Base-by-base conservation (phyloP, 768 basidiomycete species). In the Kwoniella mangroviensis region DNA sequence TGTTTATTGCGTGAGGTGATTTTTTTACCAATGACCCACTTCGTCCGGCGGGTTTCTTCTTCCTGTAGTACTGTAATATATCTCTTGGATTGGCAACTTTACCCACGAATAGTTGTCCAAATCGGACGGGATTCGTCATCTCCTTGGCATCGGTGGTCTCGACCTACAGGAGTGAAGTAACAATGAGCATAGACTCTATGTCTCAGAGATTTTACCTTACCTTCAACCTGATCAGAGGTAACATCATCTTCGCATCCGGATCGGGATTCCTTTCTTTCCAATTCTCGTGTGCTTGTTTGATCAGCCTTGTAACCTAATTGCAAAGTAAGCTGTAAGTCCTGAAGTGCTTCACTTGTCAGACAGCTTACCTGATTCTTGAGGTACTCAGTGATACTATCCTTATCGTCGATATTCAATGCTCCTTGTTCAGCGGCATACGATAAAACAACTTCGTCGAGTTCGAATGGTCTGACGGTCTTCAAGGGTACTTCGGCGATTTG, bases 41-140 rank as follows among this genome's bases (percentile, higher is more conserved):
- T 57, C 67, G 58, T 63, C 67, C 85, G 0, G 87, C 84, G 28
- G 86, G 73, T 76, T 90, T 90, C 83, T 92, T 93, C 52, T 90
- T 86, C 22, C 93, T 90, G 81, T 93, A 90, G 84, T 97, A 98
- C 43, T 92, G 88, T 34, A 99, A 88, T 24, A 97, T 88, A 80
- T 98, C 96, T 28, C 93, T 88, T 17, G 97, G 96, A 80, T 99
- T 99, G 12, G 97, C 97, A 43, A 98, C 87, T 22, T 87, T 88
- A 1, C 92, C 93, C 73, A 90, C 88, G 82, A 98, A 98, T 81
- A 96, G 92, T 81, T 96, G 94, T 1, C 97, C 96, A 81, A 99
- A 97, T 11, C 97, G 91, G 62, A 96, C 91, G 24, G 96, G 95
- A 81, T 99, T 99, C 64, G 92, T 93, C 84, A 93, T 93, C 76